Evolutionary conservation across 495 filamentous ascomycete species (phyloP).

Genomic region (Podospora australis): DNA sequence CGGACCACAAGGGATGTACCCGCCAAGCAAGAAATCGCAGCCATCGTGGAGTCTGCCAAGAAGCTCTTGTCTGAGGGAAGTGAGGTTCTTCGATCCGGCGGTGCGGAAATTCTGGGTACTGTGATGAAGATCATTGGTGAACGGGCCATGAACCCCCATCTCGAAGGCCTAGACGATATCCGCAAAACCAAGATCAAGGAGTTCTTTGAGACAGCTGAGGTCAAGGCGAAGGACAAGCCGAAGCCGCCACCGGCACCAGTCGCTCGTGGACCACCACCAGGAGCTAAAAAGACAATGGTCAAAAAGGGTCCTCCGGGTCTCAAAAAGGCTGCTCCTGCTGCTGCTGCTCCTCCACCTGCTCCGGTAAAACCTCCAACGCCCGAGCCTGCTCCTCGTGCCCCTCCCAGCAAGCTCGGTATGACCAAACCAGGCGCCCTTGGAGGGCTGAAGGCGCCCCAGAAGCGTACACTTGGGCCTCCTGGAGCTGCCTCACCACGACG

Average conservation of each 20-base stretch:
- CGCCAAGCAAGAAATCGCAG: conserved; percentile 71
- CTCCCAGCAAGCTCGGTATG: conserved; percentile 52
- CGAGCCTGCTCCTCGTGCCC: conserved; percentile 53
- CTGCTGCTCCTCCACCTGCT: conserved; percentile 38
- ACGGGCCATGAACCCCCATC: conserved; percentile 86
- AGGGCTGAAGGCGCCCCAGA: conserved; percentile 63
- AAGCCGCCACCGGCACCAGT: conserved; percentile 67
- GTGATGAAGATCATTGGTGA: conserved; percentile 99
- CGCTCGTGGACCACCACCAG: conserved; percentile 52
- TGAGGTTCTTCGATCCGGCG: conserved; percentile 76
- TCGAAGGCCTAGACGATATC: conserved; percentile 95
- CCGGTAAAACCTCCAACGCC: conserved; percentile 42
- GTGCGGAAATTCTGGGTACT: conserved; percentile 86
- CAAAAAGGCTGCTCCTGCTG: conserved; percentile 34
- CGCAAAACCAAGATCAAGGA: conserved; percentile 95
- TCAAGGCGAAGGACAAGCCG: conserved; percentile 95
- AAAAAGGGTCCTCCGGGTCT: conserved; percentile 41
- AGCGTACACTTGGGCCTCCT: conserved; percentile 48
- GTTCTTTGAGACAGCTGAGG: conserved; percentile 83
- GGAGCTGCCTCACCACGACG: conserved; percentile 59
- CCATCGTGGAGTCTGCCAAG: conserved; percentile 77
- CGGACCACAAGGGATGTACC: conserved; percentile 78
- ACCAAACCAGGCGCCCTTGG: conserved; percentile 64
- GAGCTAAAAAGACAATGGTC: conserved; percentile 38
- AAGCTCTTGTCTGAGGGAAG: conserved; percentile 85